Percentiles rank a stretch among this genome's conserved stretches.
Evolutionary conservation across 1,284 basidiomycete species (phyloP).

Genomic region (Sparassis latifolia): DNA sequence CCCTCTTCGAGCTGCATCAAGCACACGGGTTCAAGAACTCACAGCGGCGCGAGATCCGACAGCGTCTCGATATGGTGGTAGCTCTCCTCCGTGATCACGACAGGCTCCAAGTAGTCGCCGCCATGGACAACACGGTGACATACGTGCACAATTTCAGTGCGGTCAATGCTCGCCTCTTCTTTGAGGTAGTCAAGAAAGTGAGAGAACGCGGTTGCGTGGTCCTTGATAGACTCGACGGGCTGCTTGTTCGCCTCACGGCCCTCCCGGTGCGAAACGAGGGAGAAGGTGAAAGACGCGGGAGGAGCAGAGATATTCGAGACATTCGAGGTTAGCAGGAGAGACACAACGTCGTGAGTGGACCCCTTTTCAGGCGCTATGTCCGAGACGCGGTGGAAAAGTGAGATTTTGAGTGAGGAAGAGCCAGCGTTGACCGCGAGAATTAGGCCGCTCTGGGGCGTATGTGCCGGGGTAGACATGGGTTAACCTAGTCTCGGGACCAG

Average conservation of each 20-base stretch:
- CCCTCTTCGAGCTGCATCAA: neutral
- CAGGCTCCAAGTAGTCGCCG: slow-evolving; percentile 64
- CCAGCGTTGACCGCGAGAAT: slow-evolving; percentile 67
- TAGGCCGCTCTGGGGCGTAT: slow-evolving; percentile 21
- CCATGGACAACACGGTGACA: slow-evolving; percentile 83
- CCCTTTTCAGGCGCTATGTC: neutral
- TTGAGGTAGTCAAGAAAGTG: slow-evolving; percentile 52
- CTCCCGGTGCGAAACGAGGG: slow-evolving; percentile 19
- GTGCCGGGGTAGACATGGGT: neutral
- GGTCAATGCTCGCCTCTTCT: slow-evolving; percentile 36
- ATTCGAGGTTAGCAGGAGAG: slow-evolving; percentile 42
- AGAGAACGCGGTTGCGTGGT: slow-evolving; percentile 60
- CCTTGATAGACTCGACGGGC: slow-evolving; percentile 32
- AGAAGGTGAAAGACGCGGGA: slow-evolving; percentile 45
- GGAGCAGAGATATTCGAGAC: slow-evolving; percentile 53
- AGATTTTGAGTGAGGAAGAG: slow-evolving; percentile 74
- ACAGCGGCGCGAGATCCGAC: slow-evolving; percentile 77
- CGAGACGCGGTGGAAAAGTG: slow-evolving; percentile 35
- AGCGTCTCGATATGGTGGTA: slow-evolving; percentile 69
- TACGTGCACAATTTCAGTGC: slow-evolving; percentile 41
- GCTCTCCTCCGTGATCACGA: slow-evolving; percentile 56
- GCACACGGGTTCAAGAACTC: slow-evolving; percentile 25
- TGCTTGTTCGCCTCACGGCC: slow-evolving; percentile 31
- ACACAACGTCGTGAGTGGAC: slow-evolving; percentile 28
- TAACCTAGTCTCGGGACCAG: no score